Evolutionary conservation across 1,139 yeast species (phyloP).

Genomic region (Komagataea norvegica): DNA sequence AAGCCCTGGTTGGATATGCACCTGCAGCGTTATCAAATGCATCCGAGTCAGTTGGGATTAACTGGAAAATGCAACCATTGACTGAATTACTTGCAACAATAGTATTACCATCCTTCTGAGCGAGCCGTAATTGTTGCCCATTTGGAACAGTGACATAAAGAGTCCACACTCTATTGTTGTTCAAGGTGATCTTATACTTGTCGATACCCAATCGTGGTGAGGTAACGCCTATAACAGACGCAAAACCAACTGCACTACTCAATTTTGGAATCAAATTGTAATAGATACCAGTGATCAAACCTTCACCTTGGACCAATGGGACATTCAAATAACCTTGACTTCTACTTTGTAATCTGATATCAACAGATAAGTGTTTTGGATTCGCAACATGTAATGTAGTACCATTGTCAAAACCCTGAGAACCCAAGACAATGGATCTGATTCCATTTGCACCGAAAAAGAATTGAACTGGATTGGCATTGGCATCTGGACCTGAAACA

Average conservation of each 20-base stretch:
- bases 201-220: conserved; percentile 30
- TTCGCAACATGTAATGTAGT: conserved; percentile 27
- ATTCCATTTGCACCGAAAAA: conserved; percentile 33
- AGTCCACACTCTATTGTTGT: conserved; percentile 43
- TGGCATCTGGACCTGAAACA: conserved; percentile 58
- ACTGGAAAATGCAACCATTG: conserved; percentile 34
- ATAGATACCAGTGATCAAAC: conserved; percentile 61
- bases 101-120: conserved; percentile 47
- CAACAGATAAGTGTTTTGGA: conserved; percentile 31
- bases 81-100: conserved; percentile 38
- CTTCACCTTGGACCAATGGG: conserved; percentile 64
- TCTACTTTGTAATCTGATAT: conserved; percentile 23
- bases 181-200: conserved; percentile 39
- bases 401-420: conserved; percentile 29
- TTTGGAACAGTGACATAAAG: conserved; percentile 38
- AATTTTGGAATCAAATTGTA: conserved; percentile 49
- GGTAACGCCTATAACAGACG: conserved; percentile 34
- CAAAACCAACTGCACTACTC: conserved; percentile 62
- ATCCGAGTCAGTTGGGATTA: conserved; percentile 37
- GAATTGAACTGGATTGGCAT: conserved; percentile 30
- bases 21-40: conserved; percentile 56
- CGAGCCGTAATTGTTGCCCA: conserved; percentile 37
- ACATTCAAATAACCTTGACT: conserved; percentile 26
- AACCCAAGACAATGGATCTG: conserved; percentile 32
- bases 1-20: conserved; percentile 35